phyloP scores from a whole-genome alignment of 441 rosid species.

The Euphorbia schlechtendalii region DNA sequence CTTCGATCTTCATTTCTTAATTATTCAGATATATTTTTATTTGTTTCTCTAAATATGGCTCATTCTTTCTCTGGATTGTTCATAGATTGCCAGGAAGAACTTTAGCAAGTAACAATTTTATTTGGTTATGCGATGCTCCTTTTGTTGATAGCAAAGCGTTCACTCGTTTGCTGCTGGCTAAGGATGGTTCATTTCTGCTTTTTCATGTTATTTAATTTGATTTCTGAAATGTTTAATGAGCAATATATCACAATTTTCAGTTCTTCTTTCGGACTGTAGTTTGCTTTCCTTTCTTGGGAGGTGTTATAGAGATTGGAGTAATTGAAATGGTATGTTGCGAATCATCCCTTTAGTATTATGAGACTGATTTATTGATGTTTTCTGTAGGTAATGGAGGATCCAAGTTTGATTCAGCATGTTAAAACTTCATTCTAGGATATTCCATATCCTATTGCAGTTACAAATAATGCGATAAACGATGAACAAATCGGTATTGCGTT shows the following conservation, averaged over 20 bases:
- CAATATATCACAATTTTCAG: neutral
- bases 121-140: slow-evolving; percentile 83
- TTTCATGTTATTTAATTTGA: neutral
- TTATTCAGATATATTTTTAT: neutral
- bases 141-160: slow-evolving; percentile 75
- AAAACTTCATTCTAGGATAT: slow-evolving; percentile 53
- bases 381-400: slow-evolving; percentile 69
- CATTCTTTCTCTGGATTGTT: slow-evolving; percentile 15
- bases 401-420: slow-evolving; percentile 50
- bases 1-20: neutral
- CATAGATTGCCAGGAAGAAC: no score
- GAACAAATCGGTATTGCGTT: slow-evolving; percentile 26
- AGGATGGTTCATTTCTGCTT: slow-evolving; percentile 38
- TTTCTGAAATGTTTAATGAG: neutral
- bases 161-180: slow-evolving; percentile 86
- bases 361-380: no score
- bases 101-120: no score
- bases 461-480: slow-evolving; percentile 23
- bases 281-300: slow-evolving; percentile 77
- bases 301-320: slow-evolving; percentile 83
- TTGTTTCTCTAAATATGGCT: neutral
- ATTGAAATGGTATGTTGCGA: slow-evolving; percentile 67
- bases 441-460: slow-evolving; percentile 33
- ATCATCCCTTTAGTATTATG: no score
- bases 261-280: slow-evolving; percentile 57